Percentiles rank a stretch among this genome's conserved stretches.
phyloP scores from a whole-genome alignment of 192 early-diverging fungal species.

The Gorgonomyces haynaldii region DNA sequence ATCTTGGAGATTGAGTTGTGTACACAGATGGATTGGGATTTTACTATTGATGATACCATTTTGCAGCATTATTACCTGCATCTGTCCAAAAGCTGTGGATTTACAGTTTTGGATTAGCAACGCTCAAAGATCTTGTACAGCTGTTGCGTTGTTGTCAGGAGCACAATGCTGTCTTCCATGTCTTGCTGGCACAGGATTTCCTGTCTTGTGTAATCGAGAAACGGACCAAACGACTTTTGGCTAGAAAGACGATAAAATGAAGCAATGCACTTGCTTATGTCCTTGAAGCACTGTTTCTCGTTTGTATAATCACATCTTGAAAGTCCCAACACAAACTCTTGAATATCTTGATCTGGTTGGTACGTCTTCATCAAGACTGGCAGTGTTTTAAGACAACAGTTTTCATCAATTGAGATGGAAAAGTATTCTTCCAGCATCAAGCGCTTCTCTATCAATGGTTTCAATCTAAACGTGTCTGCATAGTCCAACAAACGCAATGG shows the following conservation, averaged over 20 bases:
- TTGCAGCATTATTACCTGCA: constrained; percentile 6
- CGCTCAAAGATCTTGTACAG: constrained; percentile 94
- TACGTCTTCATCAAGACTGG: constrained; percentile 78
- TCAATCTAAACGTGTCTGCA: constrained; percentile 1
- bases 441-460: constrained; percentile 34
- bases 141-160: constrained; percentile 74
- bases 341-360: constrained; percentile 72
- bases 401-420: constrained; percentile 52
- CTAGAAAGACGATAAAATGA: constrained; percentile 55
- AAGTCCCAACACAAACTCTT: constrained; percentile 68
- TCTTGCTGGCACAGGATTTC: constrained; percentile 50
- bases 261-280: constrained; percentile 55
- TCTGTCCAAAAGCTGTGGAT: no score
- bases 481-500: not conserved
- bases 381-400: constrained; percentile 52
- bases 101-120: no score
- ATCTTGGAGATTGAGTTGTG: constrained; percentile 77
- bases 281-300: constrained; percentile 77
- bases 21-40: not conserved
- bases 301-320: constrained; percentile 72
- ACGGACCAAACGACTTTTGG: constrained; percentile 70
- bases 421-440: constrained; percentile 92
- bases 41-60: not conserved
- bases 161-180: constrained; percentile 49
- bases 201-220: constrained; percentile 60